Evolutionary conservation across 768 basidiomycete species (phyloP).

Genomic region (Sporobolomyces roseus): DNA sequence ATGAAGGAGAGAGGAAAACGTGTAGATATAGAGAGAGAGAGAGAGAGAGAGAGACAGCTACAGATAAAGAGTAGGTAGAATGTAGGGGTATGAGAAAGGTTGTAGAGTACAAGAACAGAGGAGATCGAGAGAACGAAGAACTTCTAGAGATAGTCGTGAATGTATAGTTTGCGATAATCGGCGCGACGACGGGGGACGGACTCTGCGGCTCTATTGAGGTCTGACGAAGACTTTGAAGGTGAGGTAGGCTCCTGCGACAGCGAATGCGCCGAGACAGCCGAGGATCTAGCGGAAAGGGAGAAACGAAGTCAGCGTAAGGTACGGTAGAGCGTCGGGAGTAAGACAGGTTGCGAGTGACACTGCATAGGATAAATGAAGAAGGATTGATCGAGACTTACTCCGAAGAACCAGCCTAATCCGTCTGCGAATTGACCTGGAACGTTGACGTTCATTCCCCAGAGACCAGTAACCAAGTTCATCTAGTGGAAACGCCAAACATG

Average conservation of each 20-base stretch:
- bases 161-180: too few species aligned
- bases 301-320: neutral
- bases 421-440: slow-evolving; percentile 76
- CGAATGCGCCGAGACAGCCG: slow-evolving; percentile 33
- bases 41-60: neutral
- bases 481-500: slow-evolving; percentile 36
- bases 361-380: neutral
- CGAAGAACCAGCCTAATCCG: slow-evolving; percentile 55
- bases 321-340: neutral
- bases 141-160: too few species aligned
- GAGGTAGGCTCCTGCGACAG: slow-evolving; percentile 35
- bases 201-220: neutral
- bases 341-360: too few species aligned
- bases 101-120: too few species aligned
- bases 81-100: too few species aligned
- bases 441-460: slow-evolving; percentile 83
- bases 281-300: slow-evolving; percentile 21
- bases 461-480: slow-evolving; percentile 81
- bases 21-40: neutral
- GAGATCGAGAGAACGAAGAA: too few species aligned
- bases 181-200: too few species aligned
- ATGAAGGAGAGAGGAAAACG: neutral
- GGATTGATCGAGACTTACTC: neutral
- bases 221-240: slow-evolving; percentile 34
- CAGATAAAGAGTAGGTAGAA: neutral